A percentile compares a stretch with the other conserved stretches of the same genome.
These are phyloP conservation scores for Nicotiana knightiana DNA, from an alignment of 257 asterid genomes.

Conservation along the genomic window DNA sequence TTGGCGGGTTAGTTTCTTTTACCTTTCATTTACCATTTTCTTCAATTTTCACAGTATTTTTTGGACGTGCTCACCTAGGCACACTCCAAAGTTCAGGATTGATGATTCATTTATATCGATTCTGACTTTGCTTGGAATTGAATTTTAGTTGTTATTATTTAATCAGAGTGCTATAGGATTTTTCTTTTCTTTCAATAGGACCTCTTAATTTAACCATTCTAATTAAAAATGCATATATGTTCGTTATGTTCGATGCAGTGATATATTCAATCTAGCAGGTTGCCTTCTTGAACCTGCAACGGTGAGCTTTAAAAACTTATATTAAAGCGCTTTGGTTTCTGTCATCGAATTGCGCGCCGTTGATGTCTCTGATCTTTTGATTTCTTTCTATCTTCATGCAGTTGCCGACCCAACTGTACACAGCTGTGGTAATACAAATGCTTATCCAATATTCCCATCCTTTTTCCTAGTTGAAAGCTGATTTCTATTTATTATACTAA, in stretches of 20 bases:
- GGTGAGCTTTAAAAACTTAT: conserved; percentile 18
- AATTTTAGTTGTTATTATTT: no score
- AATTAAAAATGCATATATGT: not conserved
- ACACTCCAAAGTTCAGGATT: no score
- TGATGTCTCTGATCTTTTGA: not conserved
- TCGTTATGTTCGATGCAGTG: conserved; percentile 41
- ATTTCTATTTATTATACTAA: not conserved
- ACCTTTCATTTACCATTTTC: not conserved
- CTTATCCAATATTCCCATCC: not conserved
- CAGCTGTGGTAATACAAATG: conserved; percentile 61
- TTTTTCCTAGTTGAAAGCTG: not conserved
- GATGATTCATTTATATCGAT: no score
- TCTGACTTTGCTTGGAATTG: no score
- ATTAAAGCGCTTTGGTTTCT: not conserved
- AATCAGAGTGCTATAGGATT: not conserved
- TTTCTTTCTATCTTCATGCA: conserved; percentile 31
- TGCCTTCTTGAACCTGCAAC: conserved; percentile 96
- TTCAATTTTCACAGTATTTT: not conserved
- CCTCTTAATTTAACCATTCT: not conserved
- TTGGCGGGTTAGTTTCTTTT: conserved; percentile 43
- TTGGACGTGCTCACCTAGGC: not conserved
- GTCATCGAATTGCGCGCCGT: not conserved
- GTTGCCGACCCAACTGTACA: conserved; percentile 90
- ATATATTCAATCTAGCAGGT: conserved; percentile 66
- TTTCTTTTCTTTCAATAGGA: not conserved